phyloP scores from a whole-genome alignment of 1,139 yeast genomes.

The Ogataea hybrid region DNA sequence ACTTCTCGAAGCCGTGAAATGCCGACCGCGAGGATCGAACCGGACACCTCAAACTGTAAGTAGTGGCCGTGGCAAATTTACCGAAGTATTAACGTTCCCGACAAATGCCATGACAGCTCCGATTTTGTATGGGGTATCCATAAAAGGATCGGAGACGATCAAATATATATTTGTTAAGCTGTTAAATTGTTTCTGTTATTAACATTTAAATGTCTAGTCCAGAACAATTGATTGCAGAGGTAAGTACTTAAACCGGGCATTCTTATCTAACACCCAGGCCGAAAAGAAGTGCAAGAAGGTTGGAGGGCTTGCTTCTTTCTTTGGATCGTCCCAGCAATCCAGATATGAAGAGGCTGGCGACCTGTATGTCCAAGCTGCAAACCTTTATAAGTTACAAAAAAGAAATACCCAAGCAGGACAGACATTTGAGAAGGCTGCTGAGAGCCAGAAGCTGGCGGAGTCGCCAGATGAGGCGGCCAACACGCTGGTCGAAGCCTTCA shows the following conservation, averaged over 20 bases:
- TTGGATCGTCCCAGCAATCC: conserved; percentile 65
- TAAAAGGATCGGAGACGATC: not conserved
- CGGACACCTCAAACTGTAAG: conserved; percentile 48
- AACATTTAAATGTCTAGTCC: conserved; percentile 32
- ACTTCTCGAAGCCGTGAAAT: conserved; percentile 47
- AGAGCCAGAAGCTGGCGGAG: conserved; percentile 68
- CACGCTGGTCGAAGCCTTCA: conserved; percentile 87
- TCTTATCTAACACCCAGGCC: conserved; percentile 41
- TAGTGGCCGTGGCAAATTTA: conserved; percentile 20
- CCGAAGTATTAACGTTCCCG: conserved; percentile 45
- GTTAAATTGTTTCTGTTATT: not conserved
- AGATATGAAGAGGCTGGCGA: conserved; percentile 92
- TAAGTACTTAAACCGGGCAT: conserved; percentile 18
- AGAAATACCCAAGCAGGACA: conserved; percentile 70
- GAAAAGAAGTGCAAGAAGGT: conserved; percentile 69
- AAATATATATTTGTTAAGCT: not conserved
- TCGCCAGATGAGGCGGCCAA: conserved; percentile 92
- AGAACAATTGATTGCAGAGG: conserved; percentile 31
- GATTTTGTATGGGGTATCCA: not conserved
- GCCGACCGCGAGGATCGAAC: conserved; percentile 68
- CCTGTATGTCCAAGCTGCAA: conserved; percentile 86
- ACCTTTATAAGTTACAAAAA: conserved; percentile 73
- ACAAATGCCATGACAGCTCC: conserved; percentile 63
- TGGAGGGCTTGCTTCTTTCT: conserved; percentile 69
- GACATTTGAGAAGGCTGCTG: conserved; percentile 84